These are phyloP conservation scores for Punica granatum DNA, from an alignment of 345 rosid genomes.

Conservation along the genomic window DNA sequence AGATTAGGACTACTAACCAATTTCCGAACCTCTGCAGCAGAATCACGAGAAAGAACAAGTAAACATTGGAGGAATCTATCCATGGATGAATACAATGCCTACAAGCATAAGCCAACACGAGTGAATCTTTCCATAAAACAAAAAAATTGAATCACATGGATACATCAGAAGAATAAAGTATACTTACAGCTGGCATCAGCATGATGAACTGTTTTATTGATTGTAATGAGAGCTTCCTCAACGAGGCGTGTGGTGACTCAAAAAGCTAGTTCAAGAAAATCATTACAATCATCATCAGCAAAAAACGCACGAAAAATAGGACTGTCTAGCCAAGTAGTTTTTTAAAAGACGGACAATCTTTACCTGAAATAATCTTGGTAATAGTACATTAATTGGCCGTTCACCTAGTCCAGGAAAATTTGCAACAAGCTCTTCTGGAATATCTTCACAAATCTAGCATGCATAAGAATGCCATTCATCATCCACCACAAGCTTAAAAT, in stretches of 20 bases:
- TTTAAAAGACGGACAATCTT: not conserved
- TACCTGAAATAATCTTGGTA: conserved; percentile 84
- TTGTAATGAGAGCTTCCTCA: conserved; percentile 80
- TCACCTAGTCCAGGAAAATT: conserved; percentile 86
- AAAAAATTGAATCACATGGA: not conserved
- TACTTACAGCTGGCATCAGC: conserved; percentile 95
- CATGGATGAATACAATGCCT: conserved; percentile 72
- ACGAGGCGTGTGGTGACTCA: conserved; percentile 73
- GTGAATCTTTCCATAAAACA: not conserved
- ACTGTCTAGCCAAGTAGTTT: not conserved
- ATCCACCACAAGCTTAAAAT: not conserved
- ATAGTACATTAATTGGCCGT: conserved; percentile 71
- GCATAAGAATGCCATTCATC: not conserved
- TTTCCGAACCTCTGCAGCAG: conserved; percentile 76
- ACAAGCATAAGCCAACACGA: conserved; percentile 4
- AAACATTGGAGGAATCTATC: conserved; percentile 80
- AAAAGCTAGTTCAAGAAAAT: conserved; percentile 53
- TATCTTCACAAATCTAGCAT: conserved; percentile 86
- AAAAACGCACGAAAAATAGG: not conserved
- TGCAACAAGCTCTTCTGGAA: conserved; percentile 78
- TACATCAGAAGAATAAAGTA: not conserved
- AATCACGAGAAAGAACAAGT: conserved; percentile 76
- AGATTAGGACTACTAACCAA: conserved; percentile 35
- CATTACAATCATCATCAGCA: not conserved
- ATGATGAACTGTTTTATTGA: conserved; percentile 82